These are phyloP conservation scores for Penicillium crystallinum DNA, from an alignment of 495 filamentous ascomycete species.

Conservation along the genomic window DNA sequence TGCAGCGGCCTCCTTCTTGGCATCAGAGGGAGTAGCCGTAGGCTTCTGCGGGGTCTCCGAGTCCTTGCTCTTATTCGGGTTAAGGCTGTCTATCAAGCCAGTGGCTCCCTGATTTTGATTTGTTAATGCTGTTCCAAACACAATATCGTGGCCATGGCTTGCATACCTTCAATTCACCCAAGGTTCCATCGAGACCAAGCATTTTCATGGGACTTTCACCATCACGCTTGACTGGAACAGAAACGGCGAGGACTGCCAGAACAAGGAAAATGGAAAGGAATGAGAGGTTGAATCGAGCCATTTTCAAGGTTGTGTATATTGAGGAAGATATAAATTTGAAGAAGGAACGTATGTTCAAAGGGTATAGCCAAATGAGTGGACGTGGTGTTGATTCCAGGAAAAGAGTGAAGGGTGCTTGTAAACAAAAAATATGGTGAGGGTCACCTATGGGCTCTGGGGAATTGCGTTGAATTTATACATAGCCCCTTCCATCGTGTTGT, in stretches of 20 bases:
- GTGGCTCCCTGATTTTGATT: slow-evolving; percentile 10
- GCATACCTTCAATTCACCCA: slow-evolving; percentile 18
- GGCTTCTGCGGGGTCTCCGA: not conserved
- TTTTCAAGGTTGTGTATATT: slow-evolving; percentile 18
- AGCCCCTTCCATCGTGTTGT: slow-evolving; percentile 5
- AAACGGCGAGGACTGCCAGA: slow-evolving; percentile 29
- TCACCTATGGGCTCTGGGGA: not conserved
- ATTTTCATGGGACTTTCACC: not conserved
- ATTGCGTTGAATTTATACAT: slow-evolving; percentile 12
- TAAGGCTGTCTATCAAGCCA: slow-evolving; percentile 16
- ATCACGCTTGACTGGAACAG: slow-evolving; percentile 28
- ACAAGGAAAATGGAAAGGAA: slow-evolving; percentile 29
- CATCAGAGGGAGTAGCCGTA: too few relatives aligned
- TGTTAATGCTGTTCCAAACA: not conserved
- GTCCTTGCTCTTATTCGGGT: slow-evolving; percentile 10
- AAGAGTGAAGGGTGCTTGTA: slow-evolving; percentile 1
- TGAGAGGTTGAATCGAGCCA: slow-evolving; percentile 35
- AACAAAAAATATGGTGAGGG: not conserved
- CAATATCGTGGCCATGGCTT: not conserved
- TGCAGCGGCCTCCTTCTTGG: not conserved
- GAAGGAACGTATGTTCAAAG: slow-evolving; percentile 12
- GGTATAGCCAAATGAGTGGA: slow-evolving; percentile 11
- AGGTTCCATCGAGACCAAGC: slow-evolving; percentile 13
- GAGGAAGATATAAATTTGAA: slow-evolving; percentile 5
- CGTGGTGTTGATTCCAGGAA: not conserved